phyloP scores from a whole-genome alignment of 192 early-diverging fungal species.

The Diversispora epigaea region DNA sequence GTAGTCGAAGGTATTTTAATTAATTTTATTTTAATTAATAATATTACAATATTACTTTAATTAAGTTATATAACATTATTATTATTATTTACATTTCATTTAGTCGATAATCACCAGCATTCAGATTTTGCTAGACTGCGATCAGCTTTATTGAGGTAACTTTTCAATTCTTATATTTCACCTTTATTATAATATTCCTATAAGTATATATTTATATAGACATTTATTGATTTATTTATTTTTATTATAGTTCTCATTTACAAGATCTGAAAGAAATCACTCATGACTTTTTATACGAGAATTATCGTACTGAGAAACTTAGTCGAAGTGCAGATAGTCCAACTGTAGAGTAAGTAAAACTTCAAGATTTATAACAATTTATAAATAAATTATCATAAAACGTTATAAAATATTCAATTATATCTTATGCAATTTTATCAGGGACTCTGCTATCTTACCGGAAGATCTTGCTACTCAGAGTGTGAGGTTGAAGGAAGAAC shows the following conservation, averaged over 20 bases:
- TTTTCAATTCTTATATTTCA: background rate
- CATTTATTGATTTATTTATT: no score
- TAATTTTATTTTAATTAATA: background rate
- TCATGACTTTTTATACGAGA: slow-evolving; percentile 91
- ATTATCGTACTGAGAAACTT: slow-evolving; percentile 93
- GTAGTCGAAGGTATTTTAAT: slow-evolving; percentile 63
- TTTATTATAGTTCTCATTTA: slow-evolving; percentile 79
- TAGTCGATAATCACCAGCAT: slow-evolving; percentile 93
- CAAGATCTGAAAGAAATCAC: slow-evolving; percentile 98
- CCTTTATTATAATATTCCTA: no score
- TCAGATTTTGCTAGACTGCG: slow-evolving; percentile 95
- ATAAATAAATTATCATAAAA: background rate
- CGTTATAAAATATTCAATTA: background rate
- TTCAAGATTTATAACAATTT: background rate
- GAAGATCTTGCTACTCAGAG: slow-evolving; percentile 28
- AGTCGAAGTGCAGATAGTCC: slow-evolving; percentile 43
- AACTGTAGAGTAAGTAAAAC: slow-evolving; percentile 39
- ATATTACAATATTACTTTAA: background rate
- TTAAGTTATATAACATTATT: background rate
- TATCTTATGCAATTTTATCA: background rate
- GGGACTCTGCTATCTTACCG: slow-evolving; percentile 12
- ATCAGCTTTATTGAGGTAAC: slow-evolving; percentile 79
- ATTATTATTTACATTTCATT: background rate
- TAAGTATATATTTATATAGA: no score
- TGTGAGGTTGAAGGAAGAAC: slow-evolving; percentile 55